Evolutionary conservation across 768 basidiomycete species (phyloP), one percentile per base, ranked within the genome.

Genomic region (Hericium coralloides): DNA sequence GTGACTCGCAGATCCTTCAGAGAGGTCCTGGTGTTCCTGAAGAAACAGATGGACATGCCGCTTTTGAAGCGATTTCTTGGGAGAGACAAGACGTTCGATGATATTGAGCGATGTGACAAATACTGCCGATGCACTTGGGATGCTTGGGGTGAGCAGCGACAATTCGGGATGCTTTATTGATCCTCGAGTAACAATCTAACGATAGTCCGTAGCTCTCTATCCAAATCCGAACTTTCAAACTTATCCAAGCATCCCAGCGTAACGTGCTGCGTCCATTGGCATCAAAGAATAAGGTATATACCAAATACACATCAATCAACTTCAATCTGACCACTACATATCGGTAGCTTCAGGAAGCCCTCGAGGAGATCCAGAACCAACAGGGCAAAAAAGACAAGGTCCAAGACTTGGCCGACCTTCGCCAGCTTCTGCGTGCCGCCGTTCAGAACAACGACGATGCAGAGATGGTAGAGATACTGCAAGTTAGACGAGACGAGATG

Each of bases 61-160:
- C 91, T 90, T 71, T 69, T 92, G 60, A 88, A 89, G 68, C 77
- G 88, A 3, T 92, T 88, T 64, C 74, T 92, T 39, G 82, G 83
- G 65, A 79, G 87, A 39, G 84, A 87, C 41, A 87, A 91, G 59
- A 84, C 84, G 26, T 65, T 76, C 15, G 70, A 72, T 2, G 76
- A 79, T 31, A 79, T 90, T 38, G 63, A 66, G 0, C 69, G 65
- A 2, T 85, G 83, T 52, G 78, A 83, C 52, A 12, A 73, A 73
- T 2, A 71, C 90, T 18, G 71, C 72, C 23, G 79, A 85, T 41
- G 79, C 81, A 4, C 65, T 85, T 41, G 68, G 69, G n/a, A 73
- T 83, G 64, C 85, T 87, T 63, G 73, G 78, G 36, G 79, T 76
- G 56, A 58, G 73, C 69, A n/a, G 9, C 12, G 10, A 36, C n/a